phyloP scores from a whole-genome alignment of 805 yeast species.

The Jamesozyma jinghongensis region DNA sequence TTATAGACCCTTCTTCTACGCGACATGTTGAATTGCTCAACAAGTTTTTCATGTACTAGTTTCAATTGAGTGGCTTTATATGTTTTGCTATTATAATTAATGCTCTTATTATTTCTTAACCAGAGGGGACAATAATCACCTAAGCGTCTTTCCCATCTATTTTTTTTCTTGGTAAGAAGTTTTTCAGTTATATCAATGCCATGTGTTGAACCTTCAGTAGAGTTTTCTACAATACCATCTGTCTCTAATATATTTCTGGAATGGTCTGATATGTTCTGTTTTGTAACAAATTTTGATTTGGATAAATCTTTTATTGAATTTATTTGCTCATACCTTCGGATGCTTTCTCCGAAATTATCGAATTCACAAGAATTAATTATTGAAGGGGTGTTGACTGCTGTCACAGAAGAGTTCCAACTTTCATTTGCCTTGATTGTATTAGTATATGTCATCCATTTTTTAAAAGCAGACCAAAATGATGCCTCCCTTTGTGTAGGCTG shows the following conservation, averaged over 20 bases:
- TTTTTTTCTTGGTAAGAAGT: too few relatives aligned
- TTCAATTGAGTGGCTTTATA: slow-evolving; percentile 1
- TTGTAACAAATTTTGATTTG: too few relatives aligned
- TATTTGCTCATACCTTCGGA: too few relatives aligned
- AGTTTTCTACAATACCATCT: too few relatives aligned
- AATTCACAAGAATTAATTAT: too few relatives aligned
- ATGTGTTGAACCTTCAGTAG: too few relatives aligned
- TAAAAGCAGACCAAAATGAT: neutral
- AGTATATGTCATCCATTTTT: neutral
- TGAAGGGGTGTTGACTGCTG: neutral
- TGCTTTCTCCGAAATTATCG: too few relatives aligned
- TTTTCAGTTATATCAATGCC: too few relatives aligned
- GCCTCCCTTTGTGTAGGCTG: neutral
- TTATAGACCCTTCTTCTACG: slow-evolving; percentile 3
- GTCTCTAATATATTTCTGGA: too few relatives aligned
- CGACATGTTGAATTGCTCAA: slow-evolving; percentile 1
- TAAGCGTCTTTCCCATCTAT: neutral
- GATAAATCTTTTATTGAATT: too few relatives aligned
- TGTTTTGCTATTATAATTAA: slow-evolving; percentile 1
- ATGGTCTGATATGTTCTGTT: too few relatives aligned
- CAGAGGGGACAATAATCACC: slow-evolving; percentile 7
- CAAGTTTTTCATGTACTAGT: slow-evolving; percentile 1
- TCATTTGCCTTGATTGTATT: neutral
- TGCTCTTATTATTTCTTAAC: slow-evolving; percentile 4
- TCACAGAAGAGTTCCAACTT: neutral